phyloP scores from a whole-genome alignment of 1,284 basidiomycete species.

The Anthracocystis walkeri region DNA sequence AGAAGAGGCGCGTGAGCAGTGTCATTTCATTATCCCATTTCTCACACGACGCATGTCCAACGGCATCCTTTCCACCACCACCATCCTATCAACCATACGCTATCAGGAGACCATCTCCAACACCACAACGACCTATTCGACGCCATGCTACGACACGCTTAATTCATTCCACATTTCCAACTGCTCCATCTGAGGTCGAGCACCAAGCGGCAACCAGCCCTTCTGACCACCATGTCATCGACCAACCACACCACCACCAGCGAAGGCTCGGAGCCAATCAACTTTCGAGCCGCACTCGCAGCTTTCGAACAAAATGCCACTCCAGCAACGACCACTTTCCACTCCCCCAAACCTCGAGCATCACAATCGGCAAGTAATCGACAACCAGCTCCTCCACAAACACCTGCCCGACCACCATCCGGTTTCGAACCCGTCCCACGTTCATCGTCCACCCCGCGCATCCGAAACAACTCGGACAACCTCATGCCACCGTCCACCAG shows the following conservation, averaged over 20 bases:
- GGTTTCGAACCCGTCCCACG: slow-evolving; percentile 30
- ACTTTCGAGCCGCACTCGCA: slow-evolving; percentile 48
- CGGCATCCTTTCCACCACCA: not conserved
- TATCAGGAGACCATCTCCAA: too few relatives aligned
- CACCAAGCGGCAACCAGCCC: not conserved
- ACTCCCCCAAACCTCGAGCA: slow-evolving; percentile 21
- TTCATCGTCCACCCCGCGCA: slow-evolving; percentile 31
- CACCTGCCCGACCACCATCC: slow-evolving; percentile 25
- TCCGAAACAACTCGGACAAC: slow-evolving; percentile 21
- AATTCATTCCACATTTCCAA: not conserved
- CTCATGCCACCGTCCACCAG: slow-evolving; percentile 8
- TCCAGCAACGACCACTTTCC: slow-evolving; percentile 1
- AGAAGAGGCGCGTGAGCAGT: not conserved
- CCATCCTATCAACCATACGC: not conserved
- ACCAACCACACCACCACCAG: not conserved
- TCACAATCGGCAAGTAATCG: not conserved
- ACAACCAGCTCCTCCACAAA: slow-evolving; percentile 15
- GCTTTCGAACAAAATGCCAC: slow-evolving; percentile 29
- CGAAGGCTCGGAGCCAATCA: slow-evolving; percentile 35
- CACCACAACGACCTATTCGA: not conserved
- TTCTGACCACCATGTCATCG: slow-evolving; percentile 17
- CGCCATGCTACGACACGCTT: not conserved
- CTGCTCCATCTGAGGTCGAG: not conserved
- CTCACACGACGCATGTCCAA: slow-evolving; percentile 12
- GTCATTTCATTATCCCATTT: not conserved